Percentiles rank a stretch among this genome's conserved stretches.
These are phyloP conservation scores for Daldinia childiae DNA, from an alignment of 495 filamentous ascomycete genomes.

Conservation along the genomic window DNA sequence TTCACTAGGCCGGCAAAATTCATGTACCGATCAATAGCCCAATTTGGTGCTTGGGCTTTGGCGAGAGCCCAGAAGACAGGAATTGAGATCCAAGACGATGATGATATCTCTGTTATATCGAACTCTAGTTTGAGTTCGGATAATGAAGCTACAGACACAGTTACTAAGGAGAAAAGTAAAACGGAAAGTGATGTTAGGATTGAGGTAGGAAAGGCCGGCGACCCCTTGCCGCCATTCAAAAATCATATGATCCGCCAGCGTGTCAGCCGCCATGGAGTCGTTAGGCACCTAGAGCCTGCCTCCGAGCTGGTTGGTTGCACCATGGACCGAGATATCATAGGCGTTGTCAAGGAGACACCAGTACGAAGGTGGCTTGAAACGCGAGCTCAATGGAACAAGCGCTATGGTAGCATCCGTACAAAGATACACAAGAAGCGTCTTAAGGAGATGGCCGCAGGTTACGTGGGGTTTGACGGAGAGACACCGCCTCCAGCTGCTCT, in stretches of 20 bases:
- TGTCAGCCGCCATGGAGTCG: slow-evolving; percentile 77
- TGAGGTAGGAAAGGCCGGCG: slow-evolving; percentile 80
- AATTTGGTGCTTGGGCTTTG: slow-evolving; percentile 91
- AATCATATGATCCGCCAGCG: slow-evolving; percentile 91
- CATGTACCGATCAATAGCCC: slow-evolving; percentile 89
- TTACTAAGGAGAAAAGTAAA: slow-evolving; percentile 18
- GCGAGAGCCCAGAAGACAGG: slow-evolving; percentile 79
- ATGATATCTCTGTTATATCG: slow-evolving; percentile 78
- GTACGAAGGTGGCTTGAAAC: slow-evolving; percentile 83
- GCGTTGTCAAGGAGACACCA: slow-evolving; percentile 79
- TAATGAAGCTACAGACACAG: slow-evolving; percentile 49
- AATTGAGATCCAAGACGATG: slow-evolving; percentile 84
- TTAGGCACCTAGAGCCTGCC: slow-evolving; percentile 70
- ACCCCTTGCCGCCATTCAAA: slow-evolving; percentile 78
- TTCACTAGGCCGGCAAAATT: slow-evolving; percentile 94
- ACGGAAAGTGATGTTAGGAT: slow-evolving; percentile 33
- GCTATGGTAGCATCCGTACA: slow-evolving; percentile 71
- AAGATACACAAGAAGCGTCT: slow-evolving; percentile 74
- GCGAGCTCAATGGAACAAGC: slow-evolving; percentile 74
- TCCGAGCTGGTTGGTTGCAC: slow-evolving; percentile 69
- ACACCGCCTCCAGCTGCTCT: slow-evolving; percentile 83
- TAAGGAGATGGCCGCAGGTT: slow-evolving; percentile 74
- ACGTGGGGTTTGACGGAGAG: slow-evolving; percentile 75
- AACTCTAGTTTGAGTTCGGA: slow-evolving; percentile 62
- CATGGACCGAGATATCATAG: slow-evolving; percentile 70